Evolutionary conservation across 116 monocot species (phyloP).

Genomic region (Iris pallida): DNA sequence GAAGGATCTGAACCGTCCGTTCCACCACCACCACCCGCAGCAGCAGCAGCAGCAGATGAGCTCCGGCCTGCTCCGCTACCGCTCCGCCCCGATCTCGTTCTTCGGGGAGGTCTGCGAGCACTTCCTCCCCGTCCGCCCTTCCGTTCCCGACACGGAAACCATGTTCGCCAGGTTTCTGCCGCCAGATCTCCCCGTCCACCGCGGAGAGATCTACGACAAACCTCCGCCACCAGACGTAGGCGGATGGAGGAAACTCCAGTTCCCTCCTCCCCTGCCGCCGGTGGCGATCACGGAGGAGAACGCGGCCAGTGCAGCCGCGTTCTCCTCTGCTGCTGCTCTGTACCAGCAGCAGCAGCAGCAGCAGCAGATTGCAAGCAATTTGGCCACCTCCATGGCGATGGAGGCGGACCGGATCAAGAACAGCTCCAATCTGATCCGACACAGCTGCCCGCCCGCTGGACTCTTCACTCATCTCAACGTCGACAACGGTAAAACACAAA

Average conservation of each 20-base stretch:
- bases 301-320: not conserved
- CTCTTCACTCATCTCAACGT: slow-evolving; percentile 62
- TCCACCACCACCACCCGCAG: too few relatives aligned
- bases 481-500: slow-evolving; percentile 50
- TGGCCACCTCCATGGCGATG: slow-evolving; percentile 19
- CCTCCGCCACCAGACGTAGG: slow-evolving; percentile 16
- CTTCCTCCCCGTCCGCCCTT: slow-evolving; percentile 39
- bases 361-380: slow-evolving; percentile 17
- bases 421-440: slow-evolving; percentile 47
- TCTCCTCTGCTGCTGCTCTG: slow-evolving; percentile 22
- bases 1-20: slow-evolving; percentile 60
- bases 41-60: slow-evolving; percentile 35
- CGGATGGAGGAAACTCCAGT: not conserved
- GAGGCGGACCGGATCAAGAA: slow-evolving; percentile 21
- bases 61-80: slow-evolving; percentile 69
- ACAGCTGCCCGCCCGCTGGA: slow-evolving; percentile 74
- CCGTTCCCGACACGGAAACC: slow-evolving; percentile 45
- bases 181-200: slow-evolving; percentile 5
- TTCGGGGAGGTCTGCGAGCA: slow-evolving; percentile 64
- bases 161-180: slow-evolving; percentile 26
- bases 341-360: slow-evolving; percentile 25
- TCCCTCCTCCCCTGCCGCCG: slow-evolving; percentile 8
- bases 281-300: slow-evolving; percentile 1
- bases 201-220: slow-evolving; percentile 42
- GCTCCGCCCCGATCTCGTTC: slow-evolving; percentile 70